phyloP scores from a whole-genome alignment of 805 yeast genomes.

The Barnettozyma populi region DNA sequence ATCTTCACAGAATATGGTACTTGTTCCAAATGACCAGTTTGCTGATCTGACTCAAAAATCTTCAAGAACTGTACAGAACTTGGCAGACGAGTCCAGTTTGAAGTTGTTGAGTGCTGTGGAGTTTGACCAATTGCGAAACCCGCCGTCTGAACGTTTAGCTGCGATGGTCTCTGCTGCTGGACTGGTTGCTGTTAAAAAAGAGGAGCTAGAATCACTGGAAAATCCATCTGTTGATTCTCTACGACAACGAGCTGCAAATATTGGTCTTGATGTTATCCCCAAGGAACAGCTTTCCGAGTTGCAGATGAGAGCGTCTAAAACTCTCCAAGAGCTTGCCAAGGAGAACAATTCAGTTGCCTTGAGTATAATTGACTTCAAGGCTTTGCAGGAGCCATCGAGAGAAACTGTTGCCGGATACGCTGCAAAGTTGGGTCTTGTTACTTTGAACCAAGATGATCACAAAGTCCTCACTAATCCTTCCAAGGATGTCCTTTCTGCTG shows the following conservation, averaged over 20 bases:
- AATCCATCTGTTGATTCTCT: conserved; percentile 1
- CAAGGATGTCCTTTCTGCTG: conserved; percentile 14
- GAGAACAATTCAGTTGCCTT: conserved; percentile 5
- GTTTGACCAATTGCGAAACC: background rate
- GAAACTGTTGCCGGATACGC: conserved; percentile 6
- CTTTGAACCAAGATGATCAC: conserved; percentile 10
- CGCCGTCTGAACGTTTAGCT: conserved; percentile 4
- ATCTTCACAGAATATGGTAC: background rate
- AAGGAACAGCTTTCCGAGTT: conserved; percentile 4
- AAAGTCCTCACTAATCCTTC: conserved; percentile 18
- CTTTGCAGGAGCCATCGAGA: conserved; percentile 5
- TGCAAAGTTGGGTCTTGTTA: conserved; percentile 9
- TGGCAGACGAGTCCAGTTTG: conserved; percentile 10
- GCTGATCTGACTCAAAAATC: conserved; percentile 1
- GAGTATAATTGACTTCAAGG: background rate
- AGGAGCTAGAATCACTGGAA: background rate
- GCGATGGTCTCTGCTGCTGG: conserved; percentile 6
- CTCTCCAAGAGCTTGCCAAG: conserved; percentile 11
- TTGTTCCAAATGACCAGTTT: conserved; percentile 8
- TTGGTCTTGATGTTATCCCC: background rate
- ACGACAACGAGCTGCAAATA: background rate
- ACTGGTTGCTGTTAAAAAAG: conserved; percentile 8
- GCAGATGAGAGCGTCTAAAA: conserved; percentile 5
- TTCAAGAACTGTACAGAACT: conserved; percentile 3
- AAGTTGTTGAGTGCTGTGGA: conserved; percentile 2